These are phyloP conservation scores for Mucor irregularis DNA, from an alignment of 371 early-diverging fungal genomes.

Conservation along the genomic window DNA sequence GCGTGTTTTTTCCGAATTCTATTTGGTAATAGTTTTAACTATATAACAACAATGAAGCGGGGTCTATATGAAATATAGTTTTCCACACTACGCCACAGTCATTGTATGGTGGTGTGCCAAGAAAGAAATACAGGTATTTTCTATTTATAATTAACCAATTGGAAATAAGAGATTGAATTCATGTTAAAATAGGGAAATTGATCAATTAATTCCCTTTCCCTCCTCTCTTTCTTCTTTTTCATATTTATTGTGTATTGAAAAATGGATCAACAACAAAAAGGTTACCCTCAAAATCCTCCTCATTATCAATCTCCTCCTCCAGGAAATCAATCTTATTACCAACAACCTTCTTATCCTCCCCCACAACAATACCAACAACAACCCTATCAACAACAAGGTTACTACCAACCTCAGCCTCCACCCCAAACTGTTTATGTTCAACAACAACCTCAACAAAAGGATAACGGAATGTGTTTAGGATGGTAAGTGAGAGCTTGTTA, in stretches of 20 bases:
- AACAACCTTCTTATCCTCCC: conserved; percentile 28
- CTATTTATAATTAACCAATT: background rate
- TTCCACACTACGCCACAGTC: background rate
- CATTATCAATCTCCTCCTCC: conserved; percentile 25
- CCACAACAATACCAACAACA: conserved; percentile 11
- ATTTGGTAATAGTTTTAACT: too few species aligned
- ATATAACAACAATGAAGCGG: too few species aligned
- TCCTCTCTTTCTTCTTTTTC: conserved; percentile 3
- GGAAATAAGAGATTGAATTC: background rate
- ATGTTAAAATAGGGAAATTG: background rate
- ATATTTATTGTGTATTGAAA: background rate
- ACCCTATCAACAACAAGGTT: conserved; percentile 19
- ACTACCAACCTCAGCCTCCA: conserved; percentile 22
- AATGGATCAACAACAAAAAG: conserved; percentile 27
- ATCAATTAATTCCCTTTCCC: background rate
- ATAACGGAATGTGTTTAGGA: conserved; percentile 39
- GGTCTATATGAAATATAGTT: too few species aligned
- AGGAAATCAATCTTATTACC: conserved; percentile 16
- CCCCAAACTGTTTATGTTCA: conserved; percentile 36
- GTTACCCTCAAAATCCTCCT: conserved; percentile 22
- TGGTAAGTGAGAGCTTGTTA: conserved; percentile 23
- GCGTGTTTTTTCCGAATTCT: too few species aligned
- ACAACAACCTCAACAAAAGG: conserved; percentile 27
- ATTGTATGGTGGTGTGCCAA: background rate
- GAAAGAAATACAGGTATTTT: background rate